phyloP scores from a whole-genome alignment of 164 flowering plant species.

The Sedum album region DNA sequence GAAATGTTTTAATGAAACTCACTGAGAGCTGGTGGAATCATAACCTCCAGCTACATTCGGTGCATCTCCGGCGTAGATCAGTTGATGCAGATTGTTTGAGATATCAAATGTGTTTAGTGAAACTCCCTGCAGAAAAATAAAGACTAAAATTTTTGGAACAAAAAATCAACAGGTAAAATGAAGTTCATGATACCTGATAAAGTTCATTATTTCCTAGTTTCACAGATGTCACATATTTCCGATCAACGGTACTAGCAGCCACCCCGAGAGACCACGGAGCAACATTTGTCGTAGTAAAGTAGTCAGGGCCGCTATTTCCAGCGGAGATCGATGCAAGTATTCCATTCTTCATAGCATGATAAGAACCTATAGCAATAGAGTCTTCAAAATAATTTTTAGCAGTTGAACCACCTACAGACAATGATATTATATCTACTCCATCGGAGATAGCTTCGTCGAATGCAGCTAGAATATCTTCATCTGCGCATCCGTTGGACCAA shows the following conservation, averaged over 20 bases:
- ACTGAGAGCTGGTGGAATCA: neutral
- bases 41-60: neutral
- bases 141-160: too few relatives aligned
- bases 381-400: too few relatives aligned
- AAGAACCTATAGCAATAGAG: too few relatives aligned
- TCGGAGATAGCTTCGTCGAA: slow-evolving; percentile 51
- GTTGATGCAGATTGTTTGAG: neutral
- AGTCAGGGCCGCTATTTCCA: neutral
- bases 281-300: neutral
- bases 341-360: too few relatives aligned
- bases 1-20: neutral
- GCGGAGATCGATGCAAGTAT: neutral
- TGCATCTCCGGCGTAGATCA: neutral
- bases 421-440: slow-evolving; percentile 38
- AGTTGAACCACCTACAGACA: slow-evolving; percentile 15
- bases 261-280: neutral
- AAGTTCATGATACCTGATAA: neutral
- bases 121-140: neutral
- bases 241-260: neutral
- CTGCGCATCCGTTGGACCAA: slow-evolving; percentile 18
- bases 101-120: neutral
- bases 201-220: neutral
- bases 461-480: slow-evolving; percentile 32
- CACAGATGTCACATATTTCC: neutral
- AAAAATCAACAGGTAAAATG: too few relatives aligned